Evolutionary conservation across 768 basidiomycete genomes (phyloP).

Genomic region (Lactifluus piperatus): DNA sequence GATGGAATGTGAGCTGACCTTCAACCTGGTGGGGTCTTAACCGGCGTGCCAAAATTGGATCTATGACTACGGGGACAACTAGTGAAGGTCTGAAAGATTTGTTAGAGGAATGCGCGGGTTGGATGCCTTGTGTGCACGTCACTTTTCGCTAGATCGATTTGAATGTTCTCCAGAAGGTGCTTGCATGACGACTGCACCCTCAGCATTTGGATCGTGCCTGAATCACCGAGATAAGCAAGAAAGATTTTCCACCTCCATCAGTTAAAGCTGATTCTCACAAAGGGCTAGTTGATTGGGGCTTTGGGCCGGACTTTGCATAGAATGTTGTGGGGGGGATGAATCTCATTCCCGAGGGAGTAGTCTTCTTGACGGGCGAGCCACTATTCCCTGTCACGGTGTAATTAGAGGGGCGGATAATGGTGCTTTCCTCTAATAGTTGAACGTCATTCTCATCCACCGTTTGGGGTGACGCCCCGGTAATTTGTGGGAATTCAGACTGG

Average conservation of each 20-base stretch:
- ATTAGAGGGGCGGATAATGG: slow-evolving; percentile 7
- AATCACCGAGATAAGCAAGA: neutral
- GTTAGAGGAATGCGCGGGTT: neutral
- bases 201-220: slow-evolving; percentile 70
- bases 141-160: slow-evolving; percentile 66
- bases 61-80: slow-evolving; percentile 78
- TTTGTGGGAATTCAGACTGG: slow-evolving; percentile 42
- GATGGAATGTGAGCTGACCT: slow-evolving; percentile 36
- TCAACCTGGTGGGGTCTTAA: slow-evolving; percentile 88
- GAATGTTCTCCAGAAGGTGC: slow-evolving; percentile 60
- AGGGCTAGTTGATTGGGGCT: slow-evolving; percentile 27
- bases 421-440: slow-evolving; percentile 11
- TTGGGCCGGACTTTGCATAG: slow-evolving; percentile 38
- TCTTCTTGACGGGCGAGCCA: slow-evolving; percentile 20
- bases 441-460: slow-evolving; percentile 23
- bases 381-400: neutral
- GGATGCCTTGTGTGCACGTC: neutral
- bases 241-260: neutral
- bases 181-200: slow-evolving; percentile 83
- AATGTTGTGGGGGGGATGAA: slow-evolving; percentile 54
- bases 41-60: slow-evolving; percentile 68
- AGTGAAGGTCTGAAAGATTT: slow-evolving; percentile 41
- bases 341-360: slow-evolving; percentile 22
- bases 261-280: slow-evolving; percentile 36
- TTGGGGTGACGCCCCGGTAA: slow-evolving; percentile 28